Percentiles rank a stretch among this genome's conserved stretches.
These are phyloP conservation scores for Teratosphaeria nubilosa DNA, from an alignment of 2,329 filamentous ascomycete species.

Conservation along the genomic window DNA sequence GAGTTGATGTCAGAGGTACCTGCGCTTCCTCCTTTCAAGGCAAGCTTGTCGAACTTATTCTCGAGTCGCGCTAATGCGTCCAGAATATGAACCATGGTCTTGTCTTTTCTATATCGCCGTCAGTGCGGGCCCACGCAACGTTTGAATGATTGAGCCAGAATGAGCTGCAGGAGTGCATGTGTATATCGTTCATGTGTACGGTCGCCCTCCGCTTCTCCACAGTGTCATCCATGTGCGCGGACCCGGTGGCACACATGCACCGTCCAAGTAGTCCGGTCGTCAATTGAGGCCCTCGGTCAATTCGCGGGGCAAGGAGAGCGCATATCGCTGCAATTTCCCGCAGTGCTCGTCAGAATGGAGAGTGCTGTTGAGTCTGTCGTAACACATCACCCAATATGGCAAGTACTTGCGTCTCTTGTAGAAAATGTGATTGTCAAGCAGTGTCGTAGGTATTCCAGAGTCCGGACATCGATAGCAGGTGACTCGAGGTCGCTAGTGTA, in stretches of 20 bases:
- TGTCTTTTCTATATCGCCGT: constrained; percentile 44
- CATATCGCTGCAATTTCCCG: too few species aligned
- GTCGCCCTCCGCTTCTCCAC: too few species aligned
- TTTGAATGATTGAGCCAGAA: background rate
- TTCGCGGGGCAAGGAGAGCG: background rate
- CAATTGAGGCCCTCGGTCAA: background rate
- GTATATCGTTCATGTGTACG: too few species aligned
- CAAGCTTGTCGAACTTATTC: constrained; percentile 43
- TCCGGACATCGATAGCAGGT: too few species aligned
- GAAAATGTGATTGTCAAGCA: too few species aligned
- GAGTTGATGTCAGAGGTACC: background rate
- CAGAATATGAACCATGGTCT: constrained; percentile 51
- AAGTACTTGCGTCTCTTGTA: too few species aligned
- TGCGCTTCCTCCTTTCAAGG: constrained; percentile 7
- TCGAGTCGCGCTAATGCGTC: constrained; percentile 47
- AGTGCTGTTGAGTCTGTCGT: too few species aligned
- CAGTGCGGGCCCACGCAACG: background rate
- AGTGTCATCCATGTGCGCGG: background rate
- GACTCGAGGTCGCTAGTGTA: too few species aligned
- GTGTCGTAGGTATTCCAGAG: too few species aligned
- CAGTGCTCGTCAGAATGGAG: too few species aligned
- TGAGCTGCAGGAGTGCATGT: background rate
- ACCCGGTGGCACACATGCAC: background rate
- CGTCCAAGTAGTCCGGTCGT: background rate
- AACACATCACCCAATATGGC: too few species aligned